Base-by-base conservation (phyloP, 2,329 filamentous ascomycete species). In the Penicillium sp. region DNA sequence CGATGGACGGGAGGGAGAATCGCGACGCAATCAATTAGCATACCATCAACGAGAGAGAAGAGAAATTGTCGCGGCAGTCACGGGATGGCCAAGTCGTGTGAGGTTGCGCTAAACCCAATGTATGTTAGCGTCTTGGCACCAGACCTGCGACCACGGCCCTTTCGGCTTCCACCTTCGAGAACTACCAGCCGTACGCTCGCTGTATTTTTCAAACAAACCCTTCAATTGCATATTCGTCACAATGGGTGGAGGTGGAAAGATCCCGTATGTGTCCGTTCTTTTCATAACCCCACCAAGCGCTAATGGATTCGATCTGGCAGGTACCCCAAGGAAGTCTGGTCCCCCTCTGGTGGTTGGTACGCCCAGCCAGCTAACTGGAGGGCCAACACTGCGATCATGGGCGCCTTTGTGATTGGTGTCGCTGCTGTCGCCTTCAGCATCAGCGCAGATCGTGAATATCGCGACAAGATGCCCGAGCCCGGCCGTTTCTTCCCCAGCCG, bases 271-370 rank as follows among this genome's bases (percentile, higher is more conserved):
- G 22, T 14, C 5, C 38, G 29, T 45, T 18, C 78, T 77, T 76
- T 82, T 79, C 76, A 55, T 59, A 57, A 56, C 45, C 38, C 42
- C 54, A 32, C 22, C 24, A 29, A 42, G 22, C 49, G 51, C 70
- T 73, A 52, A 73, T 64, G 46, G 43, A 60, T 59, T 54, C 13
- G 42, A 58, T 44, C 51, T 51, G 44, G 52, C 69, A 96, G 91
- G 72, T 96, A 96, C 79, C 92, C 92, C 76, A 97, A 96, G 83
- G 93, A 99, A 83, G 91, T 99, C 83, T 99, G 94, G 94, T 97
- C 94, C 72, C 94, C 94, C 60, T 83, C 93, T 64, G 94, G 94
- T 83, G 94, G 94, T 78, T 99, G 94, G 94, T 99, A 99, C 78
- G 81, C 88, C 53, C 93, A 96, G 75, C 94, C 94, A 52, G 82